Evolutionary conservation across 2,329 filamentous ascomycete genomes (phyloP), one percentile per base, ranked within the genome.

Genomic region (Nemania diffusa): DNA sequence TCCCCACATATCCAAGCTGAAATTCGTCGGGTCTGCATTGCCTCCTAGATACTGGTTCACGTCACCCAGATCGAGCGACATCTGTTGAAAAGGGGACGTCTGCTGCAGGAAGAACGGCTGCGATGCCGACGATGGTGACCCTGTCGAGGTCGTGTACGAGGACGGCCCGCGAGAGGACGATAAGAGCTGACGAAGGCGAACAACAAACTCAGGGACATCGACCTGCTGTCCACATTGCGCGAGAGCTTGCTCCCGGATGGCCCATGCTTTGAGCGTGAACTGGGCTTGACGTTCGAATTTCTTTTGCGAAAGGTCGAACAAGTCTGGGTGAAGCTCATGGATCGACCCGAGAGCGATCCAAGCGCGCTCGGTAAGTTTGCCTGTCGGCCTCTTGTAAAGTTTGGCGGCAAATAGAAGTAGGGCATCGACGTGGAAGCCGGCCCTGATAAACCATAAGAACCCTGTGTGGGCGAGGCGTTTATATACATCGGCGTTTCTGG

Each of bases 191-290:
- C 70, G 69, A 13, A 72, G 69, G 15, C 65, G 67, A 24, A 27
- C 44, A 9, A 72, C 58, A 55, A 69, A 72, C 2, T 63, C 65
- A 3, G 70, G 70, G 3, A 57, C 52, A 7, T 69, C 69, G 22
- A 67, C 44, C 7, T 44, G 59, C 20, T 65, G 57, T 3, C 69
- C 64, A n/a, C 37, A 44, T 9, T 64, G 64, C 15, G 59, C 60
- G 27, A 66, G 62, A 1, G 67, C 67, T 44, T 64, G 64, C 60
- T 73, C 71, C 2, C 71, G 68, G 4, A 59, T 52, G 8, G 59
- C 46, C 69, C 69, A 73, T 13, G 71, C 69, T 42, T 67, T 70
- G n/a, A 73, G 64, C 2, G 69, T 70, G 24, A 70, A 51, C n/a
- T 66, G 59, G 8, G 63, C 65, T 22, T 69, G 66, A 2, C 60